phyloP scores from a whole-genome alignment of 2,329 filamentous ascomycete genomes.

The Trichocomaceae sp. region DNA sequence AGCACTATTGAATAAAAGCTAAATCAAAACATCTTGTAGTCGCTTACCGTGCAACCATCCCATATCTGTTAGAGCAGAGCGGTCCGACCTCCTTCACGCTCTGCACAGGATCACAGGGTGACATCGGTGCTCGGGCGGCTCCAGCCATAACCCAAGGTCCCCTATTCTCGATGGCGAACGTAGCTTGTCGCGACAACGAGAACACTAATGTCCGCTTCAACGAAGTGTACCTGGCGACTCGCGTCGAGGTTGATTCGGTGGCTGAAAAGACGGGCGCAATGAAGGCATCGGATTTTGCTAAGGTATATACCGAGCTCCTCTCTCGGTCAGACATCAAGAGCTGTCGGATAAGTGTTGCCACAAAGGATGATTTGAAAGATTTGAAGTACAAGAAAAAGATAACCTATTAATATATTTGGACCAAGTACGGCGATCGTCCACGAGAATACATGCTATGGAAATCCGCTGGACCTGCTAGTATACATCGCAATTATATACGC shows the following conservation, averaged over 20 bases:
- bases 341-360: constrained; percentile 2
- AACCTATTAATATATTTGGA: not conserved
- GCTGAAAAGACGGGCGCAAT: not conserved
- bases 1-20: not conserved
- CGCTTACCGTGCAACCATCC: constrained; percentile 7
- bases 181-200: constrained; percentile 8
- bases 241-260: constrained; percentile 7
- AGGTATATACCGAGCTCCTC: not conserved
- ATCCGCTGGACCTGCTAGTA: too few species aligned
- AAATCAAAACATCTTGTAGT: not conserved
- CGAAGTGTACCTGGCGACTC: constrained; percentile 1
- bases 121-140: constrained; percentile 3
- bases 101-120: constrained; percentile 11
- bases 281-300: constrained; percentile 8
- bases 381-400: not conserved
- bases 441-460: too few species aligned
- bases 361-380: not conserved
- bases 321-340: not conserved
- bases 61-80: constrained; percentile 5
- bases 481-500: too few species aligned
- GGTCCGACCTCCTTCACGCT: constrained; percentile 2
- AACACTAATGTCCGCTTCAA: constrained; percentile 10
- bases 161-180: constrained; percentile 7
- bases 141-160: constrained; percentile 9
- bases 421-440: too few species aligned